Conservation (phyloP, 257 asterid species). For the Osmanthus fragrans region DNA sequence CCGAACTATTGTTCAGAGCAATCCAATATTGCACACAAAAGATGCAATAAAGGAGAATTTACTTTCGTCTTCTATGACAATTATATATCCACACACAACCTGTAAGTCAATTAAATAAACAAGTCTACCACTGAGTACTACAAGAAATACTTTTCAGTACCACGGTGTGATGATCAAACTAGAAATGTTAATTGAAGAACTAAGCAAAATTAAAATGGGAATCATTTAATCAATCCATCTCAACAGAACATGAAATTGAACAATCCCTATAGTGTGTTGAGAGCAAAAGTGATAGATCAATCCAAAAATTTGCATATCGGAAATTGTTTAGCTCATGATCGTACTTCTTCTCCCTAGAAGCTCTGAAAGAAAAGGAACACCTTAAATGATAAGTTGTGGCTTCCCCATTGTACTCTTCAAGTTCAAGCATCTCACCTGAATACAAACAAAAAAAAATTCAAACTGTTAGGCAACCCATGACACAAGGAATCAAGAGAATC, state of each 20-base stretch:
- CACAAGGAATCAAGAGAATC: background rate
- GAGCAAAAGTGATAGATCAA: background rate
- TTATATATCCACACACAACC: background rate
- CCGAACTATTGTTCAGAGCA: too few relatives aligned
- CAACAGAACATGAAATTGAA: background rate
- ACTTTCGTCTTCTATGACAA: too few relatives aligned
- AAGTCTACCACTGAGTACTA: background rate
- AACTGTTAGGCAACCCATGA: background rate
- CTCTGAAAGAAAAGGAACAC: background rate
- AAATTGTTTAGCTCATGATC: background rate
- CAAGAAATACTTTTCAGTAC: background rate
- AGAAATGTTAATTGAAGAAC: background rate
- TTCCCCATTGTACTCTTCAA: slow-evolving; percentile 35
- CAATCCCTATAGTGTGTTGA: background rate
- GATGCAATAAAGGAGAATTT: too few relatives aligned
- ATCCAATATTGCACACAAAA: too few relatives aligned
- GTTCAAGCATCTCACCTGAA: slow-evolving; percentile 32
- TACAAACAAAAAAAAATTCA: background rate
- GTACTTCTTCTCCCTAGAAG: background rate
- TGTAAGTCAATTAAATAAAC: too few relatives aligned
- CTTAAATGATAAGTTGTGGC: slow-evolving; percentile 24
- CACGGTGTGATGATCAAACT: background rate
- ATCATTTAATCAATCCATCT: background rate
- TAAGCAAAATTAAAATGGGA: too few relatives aligned
- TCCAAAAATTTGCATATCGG: background rate